A percentile compares a stretch with the other conserved stretches of the same genome.
These are phyloP conservation scores for Plectranthus barbatus DNA, from an alignment of 257 asterid genomes.

Conservation along the genomic window DNA sequence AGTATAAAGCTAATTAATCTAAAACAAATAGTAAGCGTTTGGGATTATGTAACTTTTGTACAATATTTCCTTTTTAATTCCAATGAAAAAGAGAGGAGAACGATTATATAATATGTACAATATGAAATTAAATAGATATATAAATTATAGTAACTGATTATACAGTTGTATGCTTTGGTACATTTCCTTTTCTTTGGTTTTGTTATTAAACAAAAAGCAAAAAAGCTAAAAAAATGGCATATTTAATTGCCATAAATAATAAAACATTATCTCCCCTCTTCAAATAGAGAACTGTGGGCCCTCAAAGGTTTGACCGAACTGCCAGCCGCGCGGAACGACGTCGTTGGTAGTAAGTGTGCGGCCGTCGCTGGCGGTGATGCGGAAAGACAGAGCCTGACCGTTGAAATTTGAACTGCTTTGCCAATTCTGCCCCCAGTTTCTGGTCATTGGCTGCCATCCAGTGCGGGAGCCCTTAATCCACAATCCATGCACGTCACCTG, in stretches of 20 bases:
- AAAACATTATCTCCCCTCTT: background rate
- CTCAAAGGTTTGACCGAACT: constrained; percentile 50
- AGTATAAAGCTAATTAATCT: too few relatives aligned
- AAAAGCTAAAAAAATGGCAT: background rate
- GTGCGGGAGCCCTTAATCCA: constrained; percentile 40
- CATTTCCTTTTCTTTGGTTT: background rate
- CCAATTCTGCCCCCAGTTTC: constrained; percentile 70
- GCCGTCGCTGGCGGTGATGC: constrained; percentile 41
- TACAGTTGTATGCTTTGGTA: background rate
- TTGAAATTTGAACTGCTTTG: constrained; percentile 31
- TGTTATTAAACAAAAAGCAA: background rate
- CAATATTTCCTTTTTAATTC: background rate
- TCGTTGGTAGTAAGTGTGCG: constrained; percentile 24
- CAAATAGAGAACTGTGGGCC: constrained; percentile 32
- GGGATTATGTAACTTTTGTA: constrained; percentile 28
- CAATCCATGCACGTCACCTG: constrained; percentile 42
- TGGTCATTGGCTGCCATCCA: constrained; percentile 39
- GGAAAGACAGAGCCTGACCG: constrained; percentile 43
- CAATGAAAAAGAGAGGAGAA: background rate
- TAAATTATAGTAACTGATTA: background rate
- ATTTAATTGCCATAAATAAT: background rate
- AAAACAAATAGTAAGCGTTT: too few relatives aligned
- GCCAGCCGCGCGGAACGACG: constrained; percentile 37
- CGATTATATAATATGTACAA: background rate
- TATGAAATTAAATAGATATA: background rate